Evolutionary conservation across 2,329 filamentous ascomycete species (phyloP).

Genomic region (Juglanconis sp.): DNA sequence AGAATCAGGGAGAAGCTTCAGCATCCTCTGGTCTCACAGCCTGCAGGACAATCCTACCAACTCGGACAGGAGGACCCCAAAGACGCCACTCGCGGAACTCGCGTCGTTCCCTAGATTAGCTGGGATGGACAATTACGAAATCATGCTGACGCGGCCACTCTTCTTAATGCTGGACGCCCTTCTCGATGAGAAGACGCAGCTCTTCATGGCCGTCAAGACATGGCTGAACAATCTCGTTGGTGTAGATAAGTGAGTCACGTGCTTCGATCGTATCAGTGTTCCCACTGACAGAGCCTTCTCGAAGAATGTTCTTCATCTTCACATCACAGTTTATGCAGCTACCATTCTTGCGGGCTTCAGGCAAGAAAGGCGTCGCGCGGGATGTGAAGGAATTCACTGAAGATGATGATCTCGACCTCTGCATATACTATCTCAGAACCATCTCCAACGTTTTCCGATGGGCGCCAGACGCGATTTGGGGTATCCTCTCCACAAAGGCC

Average conservation of each 20-base stretch:
- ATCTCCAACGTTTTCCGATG: constrained; percentile 70
- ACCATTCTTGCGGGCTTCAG: constrained; percentile 43
- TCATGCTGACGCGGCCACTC: constrained; percentile 76
- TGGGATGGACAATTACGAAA: constrained; percentile 62
- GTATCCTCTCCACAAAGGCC: constrained; percentile 62
- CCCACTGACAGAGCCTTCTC: constrained; percentile 21
- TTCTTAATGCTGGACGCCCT: constrained; percentile 80
- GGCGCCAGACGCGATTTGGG: constrained; percentile 68
- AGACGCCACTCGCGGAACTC: constrained; percentile 36
- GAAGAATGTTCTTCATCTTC: constrained; percentile 59
- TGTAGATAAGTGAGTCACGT: constrained; percentile 55
- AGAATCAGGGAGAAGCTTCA: constrained; percentile 67
- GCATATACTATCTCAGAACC: constrained; percentile 73
- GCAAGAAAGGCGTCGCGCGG: constrained; percentile 24
- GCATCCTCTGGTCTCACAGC: constrained; percentile 79
- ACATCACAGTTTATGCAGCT: constrained; percentile 56
- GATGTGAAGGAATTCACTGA: constrained; percentile 38
- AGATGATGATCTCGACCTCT: constrained; percentile 71
- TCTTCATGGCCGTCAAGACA: constrained; percentile 71
- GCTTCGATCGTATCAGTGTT: background rate
- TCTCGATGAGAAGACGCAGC: constrained; percentile 66
- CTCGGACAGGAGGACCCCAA: constrained; percentile 47
- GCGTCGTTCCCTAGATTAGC: constrained; percentile 41
- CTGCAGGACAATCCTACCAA: constrained; percentile 54
- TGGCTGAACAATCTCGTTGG: constrained; percentile 72